Conservation (phyloP, 164 flowering plant genomes). For the Piper longum region DNA sequence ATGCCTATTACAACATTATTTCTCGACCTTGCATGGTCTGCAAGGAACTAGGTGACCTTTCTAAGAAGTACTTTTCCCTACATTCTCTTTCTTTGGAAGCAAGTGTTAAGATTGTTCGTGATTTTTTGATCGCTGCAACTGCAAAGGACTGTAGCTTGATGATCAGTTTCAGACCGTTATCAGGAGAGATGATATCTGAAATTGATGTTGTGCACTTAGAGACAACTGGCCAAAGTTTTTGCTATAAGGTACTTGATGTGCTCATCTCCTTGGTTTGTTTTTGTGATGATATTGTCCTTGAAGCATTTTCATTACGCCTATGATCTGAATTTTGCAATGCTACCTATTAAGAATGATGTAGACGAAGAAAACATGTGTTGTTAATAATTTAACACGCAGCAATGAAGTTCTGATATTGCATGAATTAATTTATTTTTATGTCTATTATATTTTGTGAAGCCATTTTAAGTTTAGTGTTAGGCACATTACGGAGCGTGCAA, state of each 20-base stretch:
- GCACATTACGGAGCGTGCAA: not conserved
- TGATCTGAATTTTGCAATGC: too few species aligned
- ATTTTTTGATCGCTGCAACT: constrained; percentile 79
- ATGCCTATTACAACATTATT: constrained; percentile 68
- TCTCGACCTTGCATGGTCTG: constrained; percentile 70
- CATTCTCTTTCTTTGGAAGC: constrained; percentile 59
- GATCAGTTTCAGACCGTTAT: constrained; percentile 51
- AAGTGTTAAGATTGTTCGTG: constrained; percentile 65
- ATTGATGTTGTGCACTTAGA: constrained; percentile 27
- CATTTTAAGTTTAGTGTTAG: not conserved
- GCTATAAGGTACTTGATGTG: constrained; percentile 50
- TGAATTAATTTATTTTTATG: too few species aligned
- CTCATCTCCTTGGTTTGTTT: not conserved
- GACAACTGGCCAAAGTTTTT: constrained; percentile 54
- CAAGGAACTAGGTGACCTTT: constrained; percentile 19
- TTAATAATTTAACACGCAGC: too few species aligned
- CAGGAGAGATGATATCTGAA: constrained; percentile 19
- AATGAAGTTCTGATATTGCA: too few species aligned
- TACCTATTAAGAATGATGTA: too few species aligned
- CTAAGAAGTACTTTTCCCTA: constrained; percentile 24
- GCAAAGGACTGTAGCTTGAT: constrained; percentile 94
- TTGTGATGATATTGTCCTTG: not conserved
- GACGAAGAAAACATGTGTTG: too few species aligned
- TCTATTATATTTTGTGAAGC: too few species aligned
- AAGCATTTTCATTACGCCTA: too few species aligned